Conservation (phyloP, 1,284 basidiomycete genomes). For the Fomitopsis schrenkii region DNA sequence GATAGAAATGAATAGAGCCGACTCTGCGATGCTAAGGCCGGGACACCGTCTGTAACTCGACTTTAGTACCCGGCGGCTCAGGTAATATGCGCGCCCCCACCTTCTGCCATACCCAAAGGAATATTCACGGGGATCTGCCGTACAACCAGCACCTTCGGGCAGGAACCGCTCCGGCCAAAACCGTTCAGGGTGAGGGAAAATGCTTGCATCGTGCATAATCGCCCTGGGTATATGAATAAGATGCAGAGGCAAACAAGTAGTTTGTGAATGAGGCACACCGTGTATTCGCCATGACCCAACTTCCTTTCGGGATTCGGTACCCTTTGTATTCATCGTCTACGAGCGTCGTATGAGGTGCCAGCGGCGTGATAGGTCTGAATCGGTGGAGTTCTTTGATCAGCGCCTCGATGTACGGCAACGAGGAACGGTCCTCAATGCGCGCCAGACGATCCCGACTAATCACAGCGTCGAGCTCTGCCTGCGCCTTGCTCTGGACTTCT, state of each 20-base stretch:
- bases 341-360: background rate
- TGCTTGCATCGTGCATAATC: background rate
- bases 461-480: conserved; percentile 19
- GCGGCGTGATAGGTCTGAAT: conserved; percentile 5
- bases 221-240: background rate
- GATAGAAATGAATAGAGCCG: background rate
- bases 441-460: conserved; percentile 21
- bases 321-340: background rate
- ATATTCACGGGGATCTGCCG: background rate
- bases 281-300: background rate
- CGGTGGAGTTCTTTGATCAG: conserved; percentile 24
- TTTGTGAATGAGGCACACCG: background rate
- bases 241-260: too few species aligned
- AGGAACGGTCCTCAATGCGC: conserved; percentile 16
- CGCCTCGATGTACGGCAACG: conserved; percentile 25
- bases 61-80: background rate
- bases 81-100: background rate
- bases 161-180: conserved; percentile 18
- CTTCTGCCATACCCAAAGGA: conserved; percentile 1
- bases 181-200: background rate
- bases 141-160: background rate
- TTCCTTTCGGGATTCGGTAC: background rate
- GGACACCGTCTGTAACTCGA: background rate
- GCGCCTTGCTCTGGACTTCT: conserved; percentile 28
- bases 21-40: background rate